Conservation (phyloP, 257 asterid genomes). For the Solanum okadae region DNA sequence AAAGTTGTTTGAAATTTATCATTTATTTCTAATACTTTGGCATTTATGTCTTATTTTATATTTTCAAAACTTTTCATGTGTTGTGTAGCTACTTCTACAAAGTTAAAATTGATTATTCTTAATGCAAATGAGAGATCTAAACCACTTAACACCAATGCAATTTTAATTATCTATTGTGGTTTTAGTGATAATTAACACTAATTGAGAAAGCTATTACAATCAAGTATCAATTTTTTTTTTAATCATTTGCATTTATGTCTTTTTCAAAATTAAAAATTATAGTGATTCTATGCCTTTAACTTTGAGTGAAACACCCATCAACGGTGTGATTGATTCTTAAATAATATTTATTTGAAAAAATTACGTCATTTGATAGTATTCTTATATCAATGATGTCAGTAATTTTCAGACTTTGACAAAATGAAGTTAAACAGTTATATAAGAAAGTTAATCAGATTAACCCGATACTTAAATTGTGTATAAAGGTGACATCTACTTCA, state of each 20-base stretch:
- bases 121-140: not conserved
- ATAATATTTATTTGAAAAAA: not conserved
- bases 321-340: not conserved
- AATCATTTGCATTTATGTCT: no score
- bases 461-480: not conserved
- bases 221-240: not conserved
- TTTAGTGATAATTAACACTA: not conserved
- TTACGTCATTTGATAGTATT: not conserved
- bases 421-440: not conserved
- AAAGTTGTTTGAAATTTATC: no score
- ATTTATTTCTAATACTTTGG: not conserved
- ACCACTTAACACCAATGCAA: not conserved
- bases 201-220: not conserved
- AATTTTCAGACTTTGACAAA: not conserved
- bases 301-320: not conserved
- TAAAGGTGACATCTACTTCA: not conserved
- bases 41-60: not conserved
- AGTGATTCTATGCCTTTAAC: not conserved
- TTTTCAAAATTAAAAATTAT: no score
- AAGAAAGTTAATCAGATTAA: not conserved
- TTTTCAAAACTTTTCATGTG: not conserved
- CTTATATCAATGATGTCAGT: not conserved
- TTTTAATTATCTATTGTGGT: not conserved
- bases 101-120: not conserved
- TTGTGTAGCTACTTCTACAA: not conserved